These are phyloP conservation scores for Handroanthus guayacan DNA, from an alignment of 257 asterid genomes.

Conservation along the genomic window DNA sequence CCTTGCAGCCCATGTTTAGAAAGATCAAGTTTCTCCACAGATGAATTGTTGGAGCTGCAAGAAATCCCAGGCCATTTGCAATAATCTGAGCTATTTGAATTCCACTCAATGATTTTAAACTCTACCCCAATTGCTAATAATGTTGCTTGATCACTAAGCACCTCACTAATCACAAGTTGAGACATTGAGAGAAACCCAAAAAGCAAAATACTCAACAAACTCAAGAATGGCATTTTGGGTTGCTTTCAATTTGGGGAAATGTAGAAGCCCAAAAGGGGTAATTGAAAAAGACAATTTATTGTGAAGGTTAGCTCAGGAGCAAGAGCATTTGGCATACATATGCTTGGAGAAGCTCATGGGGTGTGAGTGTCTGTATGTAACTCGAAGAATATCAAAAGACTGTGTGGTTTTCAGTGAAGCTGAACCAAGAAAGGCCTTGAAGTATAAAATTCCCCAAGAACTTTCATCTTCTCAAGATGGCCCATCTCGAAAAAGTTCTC, in stretches of 20 bases:
- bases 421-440: constrained; percentile 33
- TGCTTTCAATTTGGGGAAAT: constrained; percentile 22
- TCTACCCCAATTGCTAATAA: constrained; percentile 67
- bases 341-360: constrained; percentile 31
- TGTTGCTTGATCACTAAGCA: constrained; percentile 51
- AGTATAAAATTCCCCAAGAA: constrained; percentile 21
- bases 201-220: constrained; percentile 50
- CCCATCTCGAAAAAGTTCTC: constrained; percentile 33
- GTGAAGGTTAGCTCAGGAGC: constrained; percentile 24
- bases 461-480: constrained; percentile 37
- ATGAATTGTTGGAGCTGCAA: constrained; percentile 69
- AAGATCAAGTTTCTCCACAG: constrained; percentile 82
- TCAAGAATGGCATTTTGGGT: constrained; percentile 53
- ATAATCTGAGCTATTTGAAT: constrained; percentile 55
- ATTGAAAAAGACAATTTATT: constrained; percentile 10
- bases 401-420: constrained; percentile 18
- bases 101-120: constrained; percentile 71
- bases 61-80: constrained; percentile 84
- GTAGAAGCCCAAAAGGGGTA: constrained; percentile 20
- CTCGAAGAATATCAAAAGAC: constrained; percentile 20
- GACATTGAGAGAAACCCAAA: constrained; percentile 59
- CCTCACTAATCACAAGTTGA: constrained; percentile 49
- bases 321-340: constrained; percentile 21
- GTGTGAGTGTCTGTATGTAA: neutral
- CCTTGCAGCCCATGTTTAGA: constrained; percentile 76